Base-by-base conservation (phyloP, 805 yeast genomes). In the Lachancea waltii region DNA sequence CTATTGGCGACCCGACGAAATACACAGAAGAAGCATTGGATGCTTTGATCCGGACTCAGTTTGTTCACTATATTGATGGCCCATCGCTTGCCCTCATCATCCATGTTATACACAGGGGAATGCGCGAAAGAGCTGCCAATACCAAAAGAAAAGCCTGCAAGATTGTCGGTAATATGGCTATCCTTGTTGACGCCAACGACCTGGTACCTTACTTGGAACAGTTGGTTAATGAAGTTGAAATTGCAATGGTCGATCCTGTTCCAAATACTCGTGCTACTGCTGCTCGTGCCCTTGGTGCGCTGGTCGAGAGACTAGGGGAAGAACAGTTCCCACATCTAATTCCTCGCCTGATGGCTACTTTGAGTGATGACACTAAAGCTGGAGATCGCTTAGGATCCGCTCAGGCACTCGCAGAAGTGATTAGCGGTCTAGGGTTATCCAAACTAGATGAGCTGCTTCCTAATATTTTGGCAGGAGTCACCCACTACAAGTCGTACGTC, bases 101-200 rank as follows among this genome's bases (percentile, higher is more conserved):
- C 45, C 96, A 89, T 56, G 96, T 92, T 36, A 81, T 92, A 33
- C 92, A 86, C 58, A 77, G 98, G 61, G 99, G 97, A 65, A 79
- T 92, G 84, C 77, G 75, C 36, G 97, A 90, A 49, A 71, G 98
- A 54, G 83, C 95, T n/a, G 97, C 97, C 0, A 70, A 79, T 30
- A 85, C 92, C 4, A 92, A 90, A 68, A 77, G 84, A 59, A 86
- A 86, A 60, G 90, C 97, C 0, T 89, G 97, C 62, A 97, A 92
- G 63, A 90, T 92, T 68, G 97, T 92, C 21, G 99, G 99, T 46
- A 92, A 92, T 56, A 92, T 92, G 97, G 87, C 97, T 2, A 86
- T 92, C 58, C 70, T 92, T 52, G 96, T 95, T 13, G 97, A 90
- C 52, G 70, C 85, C 13, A 77, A 74, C 49, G 98, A 92, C 59